Evolutionary conservation across 805 yeast species (phyloP), one percentile per base, ranked within the genome.

Genomic region (Candida railenensis): DNA sequence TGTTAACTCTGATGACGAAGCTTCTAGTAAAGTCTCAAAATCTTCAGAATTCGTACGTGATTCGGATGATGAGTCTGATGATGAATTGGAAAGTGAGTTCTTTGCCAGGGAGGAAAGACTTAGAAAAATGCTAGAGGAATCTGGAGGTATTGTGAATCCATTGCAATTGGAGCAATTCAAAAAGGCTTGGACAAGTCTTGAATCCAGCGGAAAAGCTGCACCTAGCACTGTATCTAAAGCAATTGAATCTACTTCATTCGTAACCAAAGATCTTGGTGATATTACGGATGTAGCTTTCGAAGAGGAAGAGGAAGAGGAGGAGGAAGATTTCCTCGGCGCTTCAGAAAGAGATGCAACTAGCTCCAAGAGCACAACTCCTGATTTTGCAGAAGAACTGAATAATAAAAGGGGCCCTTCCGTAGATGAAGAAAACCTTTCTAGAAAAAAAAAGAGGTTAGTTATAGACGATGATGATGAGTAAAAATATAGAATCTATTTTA

Each of bases 11-110:
- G 74, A 65, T 34, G 67, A 59, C 28, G 71, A 59, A 22, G 52
- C 45, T 20, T 21, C 37, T 18, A 22, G 34, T 20, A 47, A 48
- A 40, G 54, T 46, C 3, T 56, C 63, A 43, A 70, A 76, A 38
- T 83, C 89, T 1, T 65, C 83, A 3, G 82, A 77, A 46, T 77
- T 64, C 52, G 76, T 85, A 40, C 69, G 69, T 43, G 84, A 77
- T 44, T 81, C 87, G 2, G 89, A 83, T 57, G 87, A 83, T 54
- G 83, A 76, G 9, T 71, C 79, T 3, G 88, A 83, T 54, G 80
- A 72, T 12, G 88, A 81, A 40, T 69, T 70, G 36, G 80, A 75
- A 43, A 58, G 55, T 2, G 71, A 54, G 25, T 85, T 85, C 56
- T 85, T 78, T 57, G 81, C 63, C 37, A 72, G 79, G 48, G 91